Conservation (phyloP, 257 asterid species). For the Forsythia suspensa region DNA sequence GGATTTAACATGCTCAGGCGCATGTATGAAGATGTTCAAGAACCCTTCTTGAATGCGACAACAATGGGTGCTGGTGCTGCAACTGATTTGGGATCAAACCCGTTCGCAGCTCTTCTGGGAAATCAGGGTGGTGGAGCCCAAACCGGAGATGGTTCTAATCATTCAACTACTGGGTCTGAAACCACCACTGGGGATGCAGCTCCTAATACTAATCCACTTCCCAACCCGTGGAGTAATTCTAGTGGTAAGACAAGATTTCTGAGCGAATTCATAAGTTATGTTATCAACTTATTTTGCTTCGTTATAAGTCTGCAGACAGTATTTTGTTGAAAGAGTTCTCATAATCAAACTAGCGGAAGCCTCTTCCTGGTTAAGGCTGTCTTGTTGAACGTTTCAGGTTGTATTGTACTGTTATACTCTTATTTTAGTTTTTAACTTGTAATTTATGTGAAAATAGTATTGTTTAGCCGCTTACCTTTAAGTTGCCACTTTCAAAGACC, state of each 20-base stretch:
- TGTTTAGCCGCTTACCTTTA: too few species aligned
- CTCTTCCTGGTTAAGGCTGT: too few species aligned
- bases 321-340: too few species aligned
- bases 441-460: too few species aligned
- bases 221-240: slow-evolving; percentile 21
- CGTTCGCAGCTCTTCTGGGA: slow-evolving; percentile 17
- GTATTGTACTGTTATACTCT: background rate
- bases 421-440: too few species aligned
- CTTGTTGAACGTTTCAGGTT: background rate
- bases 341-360: too few species aligned
- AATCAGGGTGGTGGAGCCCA: slow-evolving; percentile 18
- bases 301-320: too few species aligned
- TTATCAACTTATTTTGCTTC: too few species aligned
- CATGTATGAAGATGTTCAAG: slow-evolving; percentile 29
- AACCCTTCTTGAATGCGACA: slow-evolving; percentile 24
- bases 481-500: too few species aligned
- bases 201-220: slow-evolving; percentile 25
- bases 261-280: too few species aligned
- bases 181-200: slow-evolving; percentile 14
- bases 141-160: background rate
- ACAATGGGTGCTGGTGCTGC: slow-evolving; percentile 5
- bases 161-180: slow-evolving; percentile 8
- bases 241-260: background rate
- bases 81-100: slow-evolving; percentile 16
- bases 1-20: slow-evolving; percentile 32